phyloP scores from a whole-genome alignment of 2,329 filamentous ascomycete species.

The Fusarium hainanense region DNA sequence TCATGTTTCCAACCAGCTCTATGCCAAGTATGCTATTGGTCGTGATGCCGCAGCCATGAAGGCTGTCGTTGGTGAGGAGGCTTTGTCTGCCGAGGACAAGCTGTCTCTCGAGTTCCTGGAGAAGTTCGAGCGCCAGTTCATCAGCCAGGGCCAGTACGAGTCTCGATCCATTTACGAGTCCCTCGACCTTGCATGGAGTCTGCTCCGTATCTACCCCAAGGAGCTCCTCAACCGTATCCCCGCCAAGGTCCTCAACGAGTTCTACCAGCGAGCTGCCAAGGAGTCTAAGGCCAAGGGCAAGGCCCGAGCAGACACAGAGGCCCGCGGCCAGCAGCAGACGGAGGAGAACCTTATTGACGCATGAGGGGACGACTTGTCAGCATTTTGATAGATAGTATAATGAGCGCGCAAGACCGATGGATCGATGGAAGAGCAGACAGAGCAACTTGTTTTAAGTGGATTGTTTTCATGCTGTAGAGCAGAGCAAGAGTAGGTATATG shows the following conservation, averaged over 20 bases:
- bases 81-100: conserved; percentile 94
- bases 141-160: conserved; percentile 92
- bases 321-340: conserved; percentile 55
- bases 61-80: conserved; percentile 98
- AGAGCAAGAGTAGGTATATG: conserved; percentile 42
- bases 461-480: conserved; percentile 37
- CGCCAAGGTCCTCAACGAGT: conserved; percentile 84
- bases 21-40: conserved; percentile 99
- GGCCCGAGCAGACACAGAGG: conserved; percentile 58
- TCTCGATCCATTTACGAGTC: conserved; percentile 91
- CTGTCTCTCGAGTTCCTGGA: conserved; percentile 97
- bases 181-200: conserved; percentile 93
- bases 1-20: conserved; percentile 99
- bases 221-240: conserved; percentile 96
- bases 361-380: conserved; percentile 48
- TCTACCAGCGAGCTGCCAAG: conserved; percentile 76
- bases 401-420: conserved; percentile 38
- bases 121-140: conserved; percentile 97
- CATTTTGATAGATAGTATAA: conserved; percentile 45
- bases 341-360: conserved; percentile 72
- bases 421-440: conserved; percentile 34
- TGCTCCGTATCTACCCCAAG: conserved; percentile 97
- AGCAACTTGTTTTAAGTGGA: conserved; percentile 41
- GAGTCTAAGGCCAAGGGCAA: conserved; percentile 73
- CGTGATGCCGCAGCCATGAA: conserved; percentile 99